These are phyloP conservation scores for Boletus sp. DNA, from an alignment of 768 basidiomycete genomes.

Conservation along the genomic window DNA sequence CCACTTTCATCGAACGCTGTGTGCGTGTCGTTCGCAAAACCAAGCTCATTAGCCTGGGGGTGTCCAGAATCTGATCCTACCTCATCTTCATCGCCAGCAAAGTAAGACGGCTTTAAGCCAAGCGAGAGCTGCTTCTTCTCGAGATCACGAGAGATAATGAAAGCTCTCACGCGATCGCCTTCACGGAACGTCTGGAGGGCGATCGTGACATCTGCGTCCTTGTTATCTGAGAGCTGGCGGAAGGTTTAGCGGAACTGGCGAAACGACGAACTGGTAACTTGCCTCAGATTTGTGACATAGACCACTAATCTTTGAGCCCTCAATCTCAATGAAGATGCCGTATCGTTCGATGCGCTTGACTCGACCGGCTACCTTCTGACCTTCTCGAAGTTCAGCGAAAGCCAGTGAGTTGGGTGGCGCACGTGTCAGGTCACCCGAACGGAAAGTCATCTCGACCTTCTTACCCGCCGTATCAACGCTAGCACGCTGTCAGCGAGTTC, in stretches of 20 bases:
- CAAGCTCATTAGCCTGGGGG: conserved; percentile 25
- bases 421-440: conserved; percentile 56
- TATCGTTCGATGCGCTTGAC: conserved; percentile 85
- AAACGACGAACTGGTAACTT: conserved; percentile 15
- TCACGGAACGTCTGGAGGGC: conserved; percentile 82
- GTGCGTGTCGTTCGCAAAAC: conserved; percentile 31
- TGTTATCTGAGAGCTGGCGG: conserved; percentile 80
- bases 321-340: conserved; percentile 89
- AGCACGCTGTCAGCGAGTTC: conserved; percentile 8
- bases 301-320: conserved; percentile 81
- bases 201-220: conserved; percentile 71
- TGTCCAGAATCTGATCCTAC: conserved; percentile 32
- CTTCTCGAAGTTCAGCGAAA: conserved; percentile 62
- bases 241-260: not conserved
- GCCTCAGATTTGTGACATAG: conserved; percentile 95
- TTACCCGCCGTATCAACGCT: conserved; percentile 72
- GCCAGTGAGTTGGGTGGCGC: conserved; percentile 37
- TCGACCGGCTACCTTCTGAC: conserved; percentile 76
- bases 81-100: conserved; percentile 57
- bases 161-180: conserved; percentile 82
- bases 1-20: conserved; percentile 22
- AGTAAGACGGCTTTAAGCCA: conserved; percentile 85
- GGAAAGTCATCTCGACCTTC: conserved; percentile 90
- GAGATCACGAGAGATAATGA: conserved; percentile 69
- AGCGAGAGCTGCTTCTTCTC: conserved; percentile 81